These are phyloP conservation scores for Epichloe elymi DNA, from an alignment of 2,329 filamentous ascomycete genomes.

Conservation along the genomic window DNA sequence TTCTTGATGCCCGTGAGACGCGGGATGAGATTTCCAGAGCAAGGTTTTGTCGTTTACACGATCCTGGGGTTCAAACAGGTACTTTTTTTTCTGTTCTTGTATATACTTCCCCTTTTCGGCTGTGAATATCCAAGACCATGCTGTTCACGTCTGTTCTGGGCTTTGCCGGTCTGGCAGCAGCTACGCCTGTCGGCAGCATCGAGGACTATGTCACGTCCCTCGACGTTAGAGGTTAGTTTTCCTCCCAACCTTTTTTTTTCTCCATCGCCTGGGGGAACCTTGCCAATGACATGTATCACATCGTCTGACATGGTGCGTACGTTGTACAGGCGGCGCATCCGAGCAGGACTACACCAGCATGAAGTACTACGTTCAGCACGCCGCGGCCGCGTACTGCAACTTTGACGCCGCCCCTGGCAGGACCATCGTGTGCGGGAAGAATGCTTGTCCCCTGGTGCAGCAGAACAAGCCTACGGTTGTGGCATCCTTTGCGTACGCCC, in stretches of 20 bases:
- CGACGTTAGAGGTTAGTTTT: slow-evolving; percentile 20
- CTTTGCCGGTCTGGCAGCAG: slow-evolving; percentile 13
- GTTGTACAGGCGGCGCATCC: slow-evolving; percentile 12
- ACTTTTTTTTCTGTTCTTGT: too few relatives aligned
- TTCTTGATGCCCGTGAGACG: not conserved
- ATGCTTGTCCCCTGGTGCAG: slow-evolving; percentile 31
- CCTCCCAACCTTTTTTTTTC: not conserved
- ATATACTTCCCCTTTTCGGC: not conserved
- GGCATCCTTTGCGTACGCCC: slow-evolving; percentile 26
- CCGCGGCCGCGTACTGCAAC: slow-evolving; percentile 42
- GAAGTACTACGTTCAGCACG: slow-evolving; percentile 37
- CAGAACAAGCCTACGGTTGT: slow-evolving; percentile 29
- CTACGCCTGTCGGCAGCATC: slow-evolving; percentile 12
- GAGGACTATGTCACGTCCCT: slow-evolving; percentile 15
- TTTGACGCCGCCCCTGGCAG: slow-evolving; percentile 24
- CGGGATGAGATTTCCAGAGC: too few relatives aligned
- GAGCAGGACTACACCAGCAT: slow-evolving; percentile 24
- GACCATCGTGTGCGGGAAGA: slow-evolving; percentile 27
- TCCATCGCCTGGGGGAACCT: not conserved
- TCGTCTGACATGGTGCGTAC: not conserved
- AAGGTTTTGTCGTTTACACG: not conserved
- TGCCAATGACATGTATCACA: not conserved
- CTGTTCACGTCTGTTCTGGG: slow-evolving; percentile 14
- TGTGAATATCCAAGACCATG: slow-evolving; percentile 8
- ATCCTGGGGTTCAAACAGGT: not conserved